Evolutionary conservation across 148 eudicot genomes (phyloP).

Genomic region (Polygonum aviculare): DNA sequence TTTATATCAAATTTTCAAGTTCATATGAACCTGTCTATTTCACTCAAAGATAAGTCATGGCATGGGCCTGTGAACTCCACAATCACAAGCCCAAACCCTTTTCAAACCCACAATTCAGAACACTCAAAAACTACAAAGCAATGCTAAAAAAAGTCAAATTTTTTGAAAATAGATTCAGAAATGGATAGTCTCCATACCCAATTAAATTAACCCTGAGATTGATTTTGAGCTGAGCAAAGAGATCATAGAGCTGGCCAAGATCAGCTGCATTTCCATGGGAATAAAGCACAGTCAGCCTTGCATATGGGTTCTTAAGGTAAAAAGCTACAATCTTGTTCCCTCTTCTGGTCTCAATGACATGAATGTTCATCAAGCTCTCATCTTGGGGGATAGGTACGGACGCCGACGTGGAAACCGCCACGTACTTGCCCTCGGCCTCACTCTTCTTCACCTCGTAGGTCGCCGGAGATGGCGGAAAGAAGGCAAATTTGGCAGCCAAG

Average conservation of each 20-base stretch:
- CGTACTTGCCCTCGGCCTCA: constrained; percentile 42
- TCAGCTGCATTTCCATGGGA: constrained; percentile 99
- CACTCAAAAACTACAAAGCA: background rate
- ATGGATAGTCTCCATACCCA: constrained; percentile 35
- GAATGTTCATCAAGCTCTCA: constrained; percentile 40
- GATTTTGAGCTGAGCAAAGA: constrained; percentile 88
- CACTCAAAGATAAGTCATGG: background rate
- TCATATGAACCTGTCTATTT: background rate
- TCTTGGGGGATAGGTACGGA: constrained; percentile 47
- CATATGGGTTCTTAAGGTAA: constrained; percentile 69
- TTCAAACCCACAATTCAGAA: background rate
- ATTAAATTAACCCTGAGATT: constrained; percentile 91
- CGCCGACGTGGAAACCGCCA: constrained; percentile 53
- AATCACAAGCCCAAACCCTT: constrained; percentile 5
- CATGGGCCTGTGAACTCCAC: background rate
- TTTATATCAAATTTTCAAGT: background rate
- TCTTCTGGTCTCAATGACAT: constrained; percentile 60
- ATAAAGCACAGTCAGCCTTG: constrained; percentile 74
- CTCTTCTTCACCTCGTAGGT: constrained; percentile 74
- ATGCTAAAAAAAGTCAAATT: background rate
- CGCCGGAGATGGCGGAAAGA: constrained; percentile 90
- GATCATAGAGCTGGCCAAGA: constrained; percentile 88
- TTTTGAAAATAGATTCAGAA: background rate
- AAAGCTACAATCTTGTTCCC: constrained; percentile 85
- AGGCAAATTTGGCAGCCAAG: constrained; percentile 86